Percentiles rank a stretch among this genome's conserved stretches.
Conservation (phyloP, 2,329 filamentous ascomycete species). For the Amauroascus niger region DNA sequence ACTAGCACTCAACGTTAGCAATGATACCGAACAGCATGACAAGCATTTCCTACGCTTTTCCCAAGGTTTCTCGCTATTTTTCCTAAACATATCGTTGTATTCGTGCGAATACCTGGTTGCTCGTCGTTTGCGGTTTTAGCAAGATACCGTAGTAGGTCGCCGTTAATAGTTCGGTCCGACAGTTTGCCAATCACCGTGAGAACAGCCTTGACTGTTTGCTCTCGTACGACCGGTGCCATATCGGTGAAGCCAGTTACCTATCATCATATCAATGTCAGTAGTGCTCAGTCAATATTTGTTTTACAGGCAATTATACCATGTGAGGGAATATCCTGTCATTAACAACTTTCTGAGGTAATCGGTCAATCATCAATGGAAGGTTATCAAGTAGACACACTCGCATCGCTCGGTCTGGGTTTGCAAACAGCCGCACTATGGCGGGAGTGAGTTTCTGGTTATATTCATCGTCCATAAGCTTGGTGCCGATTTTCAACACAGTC, state of each 20-base stretch:
- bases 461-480: conserved; percentile 79
- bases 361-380: conserved; percentile 82
- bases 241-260: conserved; percentile 92
- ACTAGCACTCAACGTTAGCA: conserved; percentile 40
- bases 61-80: conserved; percentile 91
- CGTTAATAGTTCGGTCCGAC: conserved; percentile 85
- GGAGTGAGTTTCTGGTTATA: conserved; percentile 77
- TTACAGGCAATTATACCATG: conserved; percentile 48
- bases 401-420: conserved; percentile 82
- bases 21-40: not conserved
- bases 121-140: conserved; percentile 97
- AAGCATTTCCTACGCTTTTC: conserved; percentile 37
- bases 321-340: conserved; percentile 97
- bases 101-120: conserved; percentile 91
- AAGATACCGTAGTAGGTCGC: conserved; percentile 78
- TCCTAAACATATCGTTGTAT: conserved; percentile 93
- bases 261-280: conserved; percentile 1
- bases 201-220: conserved; percentile 93
- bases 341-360: conserved; percentile 74
- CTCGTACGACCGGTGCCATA: conserved; percentile 76
- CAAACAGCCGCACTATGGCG: conserved; percentile 76
- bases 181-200: conserved; percentile 79
- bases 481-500: conserved; percentile 81
- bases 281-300: not conserved
- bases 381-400: conserved; percentile 85